These are phyloP conservation scores for Malus hybrid DNA, from an alignment of 331 rosid species.

Conservation along the genomic window DNA sequence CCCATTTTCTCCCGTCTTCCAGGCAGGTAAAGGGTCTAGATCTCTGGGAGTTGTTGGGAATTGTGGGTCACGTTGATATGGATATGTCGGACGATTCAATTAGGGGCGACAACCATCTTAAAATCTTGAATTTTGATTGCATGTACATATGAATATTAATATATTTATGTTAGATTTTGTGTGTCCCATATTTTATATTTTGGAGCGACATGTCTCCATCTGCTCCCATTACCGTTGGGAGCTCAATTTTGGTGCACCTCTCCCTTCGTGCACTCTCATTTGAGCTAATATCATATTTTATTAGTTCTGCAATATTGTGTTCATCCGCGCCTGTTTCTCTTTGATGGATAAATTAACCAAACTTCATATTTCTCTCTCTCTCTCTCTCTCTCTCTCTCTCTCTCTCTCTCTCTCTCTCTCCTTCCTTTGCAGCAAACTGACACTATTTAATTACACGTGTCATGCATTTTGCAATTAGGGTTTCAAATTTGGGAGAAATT, in stretches of 20 bases:
- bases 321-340: background rate
- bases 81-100: background rate
- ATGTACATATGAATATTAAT: background rate
- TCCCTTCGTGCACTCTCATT: background rate
- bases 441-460: too few relatives aligned
- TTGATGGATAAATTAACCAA: background rate
- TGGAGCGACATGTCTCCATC: conserved; percentile 24
- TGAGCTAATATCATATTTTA: background rate
- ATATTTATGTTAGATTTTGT: conserved; percentile 9
- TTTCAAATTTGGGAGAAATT: too few relatives aligned
- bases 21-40: conserved; percentile 1
- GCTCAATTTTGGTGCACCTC: conserved; percentile 7
- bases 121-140: background rate
- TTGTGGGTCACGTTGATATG: conserved; percentile 2
- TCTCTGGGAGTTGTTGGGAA: conserved; percentile 17
- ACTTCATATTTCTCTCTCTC: background rate
- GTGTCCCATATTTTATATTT: conserved; percentile 9
- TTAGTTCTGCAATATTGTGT: background rate
- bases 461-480: too few relatives aligned
- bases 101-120: background rate
- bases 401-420: too few relatives aligned
- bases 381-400: too few relatives aligned
- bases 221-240: conserved; percentile 17
- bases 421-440: background rate
- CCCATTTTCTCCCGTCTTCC: background rate